phyloP scores from a whole-genome alignment of 169 alveolate species.

The Plasmodium billcollinsi region DNA sequence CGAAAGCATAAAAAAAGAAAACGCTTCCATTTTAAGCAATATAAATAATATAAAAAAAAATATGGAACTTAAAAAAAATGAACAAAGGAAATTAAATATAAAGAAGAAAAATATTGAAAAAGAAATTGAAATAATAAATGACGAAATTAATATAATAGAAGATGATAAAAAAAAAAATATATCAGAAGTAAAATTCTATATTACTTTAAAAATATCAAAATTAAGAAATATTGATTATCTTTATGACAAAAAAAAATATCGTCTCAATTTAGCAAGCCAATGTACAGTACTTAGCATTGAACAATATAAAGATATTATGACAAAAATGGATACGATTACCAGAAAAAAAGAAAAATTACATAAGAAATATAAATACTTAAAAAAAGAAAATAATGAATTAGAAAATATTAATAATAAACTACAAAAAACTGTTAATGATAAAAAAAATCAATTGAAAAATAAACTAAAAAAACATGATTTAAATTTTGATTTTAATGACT shows the following conservation, averaged over 20 bases:
- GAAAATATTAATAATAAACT: slow-evolving; percentile 40
- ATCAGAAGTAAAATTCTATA: slow-evolving; percentile 46
- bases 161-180: slow-evolving; percentile 68
- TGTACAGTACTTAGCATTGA: slow-evolving; percentile 45
- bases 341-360: slow-evolving; percentile 21
- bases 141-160: slow-evolving; percentile 49
- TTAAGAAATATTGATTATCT: slow-evolving; percentile 65
- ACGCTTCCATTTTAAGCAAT: slow-evolving; percentile 5
- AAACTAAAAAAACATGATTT: slow-evolving; percentile 59
- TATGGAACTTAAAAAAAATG: slow-evolving; percentile 62
- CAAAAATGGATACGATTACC: slow-evolving; percentile 19
- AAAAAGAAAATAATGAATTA: slow-evolving; percentile 43
- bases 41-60: slow-evolving; percentile 43
- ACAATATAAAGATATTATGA: slow-evolving; percentile 34
- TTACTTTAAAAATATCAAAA: slow-evolving; percentile 40
- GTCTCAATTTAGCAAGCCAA: slow-evolving; percentile 40
- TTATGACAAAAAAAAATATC: slow-evolving; percentile 72
- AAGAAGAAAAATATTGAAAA: slow-evolving; percentile 56
- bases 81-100: slow-evolving; percentile 36
- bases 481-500: slow-evolving; percentile 51
- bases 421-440: slow-evolving; percentile 24
- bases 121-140: slow-evolving; percentile 51
- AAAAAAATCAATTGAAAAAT: slow-evolving; percentile 38
- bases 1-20: slow-evolving; percentile 39
- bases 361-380: slow-evolving; percentile 7